A percentile compares a stretch with the other conserved stretches of the same genome.
These are phyloP conservation scores for Triticum dicoccoides DNA, from an alignment of 176 grass and related monocot species.

Conservation along the genomic window DNA sequence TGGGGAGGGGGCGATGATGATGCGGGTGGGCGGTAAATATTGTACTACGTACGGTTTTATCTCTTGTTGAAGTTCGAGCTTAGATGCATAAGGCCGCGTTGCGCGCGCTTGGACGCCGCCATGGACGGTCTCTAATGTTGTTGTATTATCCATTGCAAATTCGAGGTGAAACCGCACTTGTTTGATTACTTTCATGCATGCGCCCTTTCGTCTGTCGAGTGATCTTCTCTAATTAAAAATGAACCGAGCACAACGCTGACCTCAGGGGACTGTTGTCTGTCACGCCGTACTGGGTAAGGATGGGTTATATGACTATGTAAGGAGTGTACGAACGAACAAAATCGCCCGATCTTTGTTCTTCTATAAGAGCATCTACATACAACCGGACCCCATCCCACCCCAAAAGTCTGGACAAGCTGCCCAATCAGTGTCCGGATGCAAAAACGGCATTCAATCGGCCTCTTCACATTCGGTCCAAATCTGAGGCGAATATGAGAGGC, in stretches of 20 bases:
- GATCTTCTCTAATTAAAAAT: background rate
- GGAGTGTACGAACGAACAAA: no score
- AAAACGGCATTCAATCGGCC: no score
- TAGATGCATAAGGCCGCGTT: background rate
- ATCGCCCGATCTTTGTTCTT: no score
- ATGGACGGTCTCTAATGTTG: constrained; percentile 24
- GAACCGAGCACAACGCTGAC: background rate
- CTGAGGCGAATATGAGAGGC: no score
- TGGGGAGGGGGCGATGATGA: background rate
- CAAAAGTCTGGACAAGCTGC: no score
- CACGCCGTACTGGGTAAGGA: no score
- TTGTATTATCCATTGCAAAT: constrained; percentile 34
- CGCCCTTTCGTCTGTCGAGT: background rate
- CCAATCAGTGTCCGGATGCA: no score
- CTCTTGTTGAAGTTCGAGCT: constrained; percentile 11
- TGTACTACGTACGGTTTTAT: constrained; percentile 25
- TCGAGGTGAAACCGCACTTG: constrained; percentile 27
- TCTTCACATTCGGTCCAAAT: no score
- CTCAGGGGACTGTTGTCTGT: no score
- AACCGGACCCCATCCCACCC: no score
- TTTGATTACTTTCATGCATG: background rate
- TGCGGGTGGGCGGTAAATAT: constrained; percentile 30
- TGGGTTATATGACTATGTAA: no score
- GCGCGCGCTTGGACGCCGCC: constrained; percentile 9
- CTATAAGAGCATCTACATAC: no score